phyloP scores from a whole-genome alignment of 2,329 filamentous ascomycete species.

The Aspergillus brasiliensis region DNA sequence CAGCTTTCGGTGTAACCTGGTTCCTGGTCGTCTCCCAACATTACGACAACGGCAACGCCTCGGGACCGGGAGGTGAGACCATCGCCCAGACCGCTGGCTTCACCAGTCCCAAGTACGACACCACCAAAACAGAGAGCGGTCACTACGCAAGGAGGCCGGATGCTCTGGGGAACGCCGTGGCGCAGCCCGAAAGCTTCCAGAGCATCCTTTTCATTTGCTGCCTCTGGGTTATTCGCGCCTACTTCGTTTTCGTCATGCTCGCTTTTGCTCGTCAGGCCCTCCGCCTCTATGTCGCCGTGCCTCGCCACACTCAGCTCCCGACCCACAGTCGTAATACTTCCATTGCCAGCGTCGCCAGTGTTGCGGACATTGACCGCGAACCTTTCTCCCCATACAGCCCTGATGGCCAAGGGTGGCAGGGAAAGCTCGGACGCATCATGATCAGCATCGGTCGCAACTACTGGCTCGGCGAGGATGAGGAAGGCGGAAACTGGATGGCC shows the following conservation, averaged over 20 bases:
- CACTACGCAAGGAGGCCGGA: conserved; percentile 40
- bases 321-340: conserved; percentile 48
- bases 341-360: conserved; percentile 51
- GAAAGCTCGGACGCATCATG: conserved; percentile 77
- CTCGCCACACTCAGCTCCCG: conserved; percentile 42
- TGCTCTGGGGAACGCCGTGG: conserved; percentile 64
- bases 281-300: conserved; percentile 57
- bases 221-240: conserved; percentile 75
- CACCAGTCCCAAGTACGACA: conserved; percentile 64
- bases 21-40: conserved; percentile 72
- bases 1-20: conserved; percentile 81
- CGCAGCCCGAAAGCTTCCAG: conserved; percentile 67
- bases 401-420: conserved; percentile 78
- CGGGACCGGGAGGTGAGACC: conserved; percentile 55
- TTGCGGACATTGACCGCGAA: conserved; percentile 57
- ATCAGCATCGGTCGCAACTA: conserved; percentile 72
- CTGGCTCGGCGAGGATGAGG: conserved; percentile 71
- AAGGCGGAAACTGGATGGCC: conserved; percentile 66
- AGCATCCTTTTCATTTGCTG: conserved; percentile 75
- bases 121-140: conserved; percentile 55
- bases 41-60: conserved; percentile 49
- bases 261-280: conserved; percentile 78
- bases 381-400: conserved; percentile 69
- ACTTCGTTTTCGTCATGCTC: conserved; percentile 82
- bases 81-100: conserved; percentile 67